These are phyloP conservation scores for Stachybotrys elegans DNA, from an alignment of 2,329 filamentous ascomycete genomes.

Conservation along the genomic window DNA sequence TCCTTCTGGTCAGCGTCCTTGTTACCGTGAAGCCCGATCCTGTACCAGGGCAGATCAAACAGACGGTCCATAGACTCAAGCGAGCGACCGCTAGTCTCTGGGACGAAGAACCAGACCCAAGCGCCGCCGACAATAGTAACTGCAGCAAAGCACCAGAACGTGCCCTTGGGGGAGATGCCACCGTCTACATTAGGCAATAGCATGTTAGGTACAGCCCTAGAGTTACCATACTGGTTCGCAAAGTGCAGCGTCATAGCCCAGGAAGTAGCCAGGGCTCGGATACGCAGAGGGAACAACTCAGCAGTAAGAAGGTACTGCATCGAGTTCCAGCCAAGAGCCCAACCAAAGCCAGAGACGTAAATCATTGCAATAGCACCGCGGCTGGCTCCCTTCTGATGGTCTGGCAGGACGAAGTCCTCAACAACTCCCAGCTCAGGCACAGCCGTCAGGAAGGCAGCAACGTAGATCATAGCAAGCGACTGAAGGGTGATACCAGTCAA, in stretches of 20 bases:
- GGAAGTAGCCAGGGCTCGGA: conserved; percentile 65
- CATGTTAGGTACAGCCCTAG: conserved; percentile 71
- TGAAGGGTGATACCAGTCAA: conserved; percentile 57
- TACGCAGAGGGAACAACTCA: conserved; percentile 70
- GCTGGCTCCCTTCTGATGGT: conserved; percentile 48
- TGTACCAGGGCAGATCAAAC: conserved; percentile 69
- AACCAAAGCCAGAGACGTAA: conserved; percentile 63
- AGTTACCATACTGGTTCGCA: conserved; percentile 73
- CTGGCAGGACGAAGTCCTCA: conserved; percentile 41
- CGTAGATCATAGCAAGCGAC: conserved; percentile 56
- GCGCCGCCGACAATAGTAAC: conserved; percentile 62
- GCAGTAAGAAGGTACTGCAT: conserved; percentile 77
- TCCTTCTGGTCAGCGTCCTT: conserved; percentile 44
- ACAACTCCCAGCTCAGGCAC: conserved; percentile 53
- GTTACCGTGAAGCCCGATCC: conserved; percentile 59
- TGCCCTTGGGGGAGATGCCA: conserved; percentile 56
- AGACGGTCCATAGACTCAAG: conserved; percentile 68
- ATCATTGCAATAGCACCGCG: conserved; percentile 69
- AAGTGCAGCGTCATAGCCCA: conserved; percentile 77
- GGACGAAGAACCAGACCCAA: conserved; percentile 70
- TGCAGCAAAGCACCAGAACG: conserved; percentile 71
- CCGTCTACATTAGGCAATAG: conserved; percentile 45
- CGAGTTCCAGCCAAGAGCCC: conserved; percentile 69
- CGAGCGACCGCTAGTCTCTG: conserved; percentile 63
- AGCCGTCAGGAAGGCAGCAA: conserved; percentile 57